Evolutionary conservation across 805 yeast species (phyloP).

Genomic region (Barnettozyma populi): DNA sequence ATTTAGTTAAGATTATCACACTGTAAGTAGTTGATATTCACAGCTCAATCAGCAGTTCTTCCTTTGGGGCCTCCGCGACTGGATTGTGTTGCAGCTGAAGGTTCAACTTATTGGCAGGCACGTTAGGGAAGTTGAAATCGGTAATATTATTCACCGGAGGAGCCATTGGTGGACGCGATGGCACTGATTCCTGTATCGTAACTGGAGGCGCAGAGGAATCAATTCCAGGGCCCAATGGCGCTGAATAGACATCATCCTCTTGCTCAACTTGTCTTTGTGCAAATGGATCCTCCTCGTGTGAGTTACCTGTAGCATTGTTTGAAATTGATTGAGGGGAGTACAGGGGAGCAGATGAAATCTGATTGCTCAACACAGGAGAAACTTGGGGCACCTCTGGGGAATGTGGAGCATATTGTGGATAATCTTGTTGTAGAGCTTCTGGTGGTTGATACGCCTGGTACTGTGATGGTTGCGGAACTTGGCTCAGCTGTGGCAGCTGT

Average conservation of each 20-base stretch:
- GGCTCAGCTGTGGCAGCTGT: background rate
- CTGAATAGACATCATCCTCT: slow-evolving; percentile 20
- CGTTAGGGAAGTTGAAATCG: slow-evolving; percentile 36
- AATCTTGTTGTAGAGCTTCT: slow-evolving; percentile 5
- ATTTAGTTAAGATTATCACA: background rate
- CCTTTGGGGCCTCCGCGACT: slow-evolving; percentile 11
- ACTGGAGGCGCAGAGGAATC: slow-evolving; percentile 7
- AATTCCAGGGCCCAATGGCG: slow-evolving; percentile 11
- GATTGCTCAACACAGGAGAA: background rate
- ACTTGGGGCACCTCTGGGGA: slow-evolving; percentile 3
- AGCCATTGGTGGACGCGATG: slow-evolving; percentile 4
- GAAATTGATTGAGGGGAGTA: background rate
- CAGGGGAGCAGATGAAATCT: background rate
- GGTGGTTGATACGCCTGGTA: slow-evolving; percentile 6
- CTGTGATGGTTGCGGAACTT: slow-evolving; percentile 7
- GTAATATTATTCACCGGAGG: slow-evolving; percentile 24
- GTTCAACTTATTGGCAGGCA: slow-evolving; percentile 28
- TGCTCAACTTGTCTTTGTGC: slow-evolving; percentile 4
- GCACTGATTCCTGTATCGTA: slow-evolving; percentile 5
- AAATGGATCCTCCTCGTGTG: slow-evolving; percentile 10
- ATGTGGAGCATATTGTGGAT: slow-evolving; percentile 7
- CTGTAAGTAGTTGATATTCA: slow-evolving; percentile 25
- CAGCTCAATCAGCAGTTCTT: slow-evolving; percentile 22
- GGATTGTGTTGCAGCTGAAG: slow-evolving; percentile 1
- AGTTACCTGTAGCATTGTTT: background rate